Base-by-base conservation (phyloP, 2,329 filamentous ascomycete species). In the Colletotrichum sp. region DNA sequence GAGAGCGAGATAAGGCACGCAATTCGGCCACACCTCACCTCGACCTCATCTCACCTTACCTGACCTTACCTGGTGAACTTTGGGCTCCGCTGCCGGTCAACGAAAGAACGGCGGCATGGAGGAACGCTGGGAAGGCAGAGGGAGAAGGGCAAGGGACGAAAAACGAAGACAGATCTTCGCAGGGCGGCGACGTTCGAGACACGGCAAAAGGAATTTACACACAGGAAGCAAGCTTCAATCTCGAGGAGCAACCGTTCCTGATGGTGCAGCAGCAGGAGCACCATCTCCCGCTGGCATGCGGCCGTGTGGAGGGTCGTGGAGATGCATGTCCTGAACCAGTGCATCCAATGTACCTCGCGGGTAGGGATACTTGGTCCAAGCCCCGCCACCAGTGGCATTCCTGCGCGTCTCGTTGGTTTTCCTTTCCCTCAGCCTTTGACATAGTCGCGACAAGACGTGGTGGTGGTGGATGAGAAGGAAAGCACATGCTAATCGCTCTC, bases 311-410 rank as follows among this genome's bases (percentile, higher is more conserved):
- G 18, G 39, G 39, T n/a, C 39, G 39, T 12, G 39, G 39, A 44
- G 39, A 62, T 62, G 59, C 59, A 62, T 30, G 59, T 30, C 10
- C 30, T 18, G 59, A 62, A 12, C 18, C 26, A 13, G 26, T 62
- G 26, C 39, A 44, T 44, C 63, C 24, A 62, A 75, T 66, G 72
- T 75, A 75, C 72, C 63, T 72, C 55, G 52, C 26, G 26, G 68
- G 68, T 72, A 75, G 28, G 72, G 30, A 55, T 75, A 75, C 72
- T 52, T 75, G 60, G 68, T 32, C 72, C 66, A 21, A 39, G 62
- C 57, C 69, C 68, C 72, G 68, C 72, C 68, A 75, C 63, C 72
- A 63, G 62, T 63, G 49, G 62, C 72, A 75, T 75, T 75, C 68
- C 72, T 75, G 68, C 62, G 68, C 68, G 62, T 67, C 68, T 70